Evolutionary conservation across 169 alveolate genomes (phyloP).

Genomic region (Toxoplasma gondii): DNA sequence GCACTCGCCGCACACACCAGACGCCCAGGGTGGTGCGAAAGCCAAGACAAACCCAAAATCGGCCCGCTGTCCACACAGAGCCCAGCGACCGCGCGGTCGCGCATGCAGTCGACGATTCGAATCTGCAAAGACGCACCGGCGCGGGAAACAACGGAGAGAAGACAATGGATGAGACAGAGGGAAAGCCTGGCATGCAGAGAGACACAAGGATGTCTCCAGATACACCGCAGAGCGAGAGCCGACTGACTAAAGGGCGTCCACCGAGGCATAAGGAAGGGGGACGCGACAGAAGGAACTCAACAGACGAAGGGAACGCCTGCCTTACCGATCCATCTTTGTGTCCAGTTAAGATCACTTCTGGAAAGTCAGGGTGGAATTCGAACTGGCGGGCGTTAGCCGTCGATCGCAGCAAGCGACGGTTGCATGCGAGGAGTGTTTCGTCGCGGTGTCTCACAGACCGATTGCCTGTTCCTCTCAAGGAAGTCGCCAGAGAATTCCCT

Average conservation of each 20-base stretch:
- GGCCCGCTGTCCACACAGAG: slow-evolving; percentile 59
- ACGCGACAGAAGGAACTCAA: too few relatives aligned
- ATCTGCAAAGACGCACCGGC: neutral
- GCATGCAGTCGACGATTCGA: slow-evolving; percentile 47
- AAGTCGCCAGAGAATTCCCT: too few relatives aligned
- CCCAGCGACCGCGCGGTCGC: slow-evolving; percentile 38
- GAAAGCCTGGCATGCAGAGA: too few relatives aligned
- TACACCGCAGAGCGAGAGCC: too few relatives aligned
- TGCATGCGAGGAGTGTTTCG: neutral
- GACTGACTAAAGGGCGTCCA: too few relatives aligned
- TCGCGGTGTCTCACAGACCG: neutral
- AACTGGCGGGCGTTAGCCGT: slow-evolving; percentile 72
- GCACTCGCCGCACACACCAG: slow-evolving; percentile 70
- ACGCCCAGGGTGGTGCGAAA: slow-evolving; percentile 69
- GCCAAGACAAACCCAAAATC: slow-evolving; percentile 73
- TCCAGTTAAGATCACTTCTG: slow-evolving; percentile 70
- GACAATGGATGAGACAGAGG: too few relatives aligned
- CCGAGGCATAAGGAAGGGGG: too few relatives aligned
- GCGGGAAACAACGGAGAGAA: neutral
- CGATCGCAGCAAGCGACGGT: slow-evolving; percentile 54
- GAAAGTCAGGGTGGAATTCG: slow-evolving; percentile 68
- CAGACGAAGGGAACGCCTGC: too few relatives aligned
- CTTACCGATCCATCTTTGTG: slow-evolving; percentile 69
- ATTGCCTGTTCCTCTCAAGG: too few relatives aligned
- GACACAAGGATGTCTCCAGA: too few relatives aligned